Evolutionary conservation across 768 basidiomycete genomes (phyloP).

Genomic region (Mycena latifolia): DNA sequence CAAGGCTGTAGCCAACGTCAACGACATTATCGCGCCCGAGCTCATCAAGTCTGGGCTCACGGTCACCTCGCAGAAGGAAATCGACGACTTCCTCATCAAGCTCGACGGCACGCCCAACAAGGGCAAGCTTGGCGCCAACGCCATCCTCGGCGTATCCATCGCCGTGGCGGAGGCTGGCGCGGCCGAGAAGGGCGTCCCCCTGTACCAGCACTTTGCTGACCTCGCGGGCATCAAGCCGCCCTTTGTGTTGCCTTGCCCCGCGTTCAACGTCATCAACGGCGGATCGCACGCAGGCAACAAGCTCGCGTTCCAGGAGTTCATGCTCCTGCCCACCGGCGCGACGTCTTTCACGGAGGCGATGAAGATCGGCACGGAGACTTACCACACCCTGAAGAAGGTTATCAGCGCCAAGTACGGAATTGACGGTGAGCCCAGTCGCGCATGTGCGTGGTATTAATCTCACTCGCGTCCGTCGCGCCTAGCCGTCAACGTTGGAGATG

Average conservation of each 20-base stretch:
- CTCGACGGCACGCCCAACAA: conserved; percentile 98
- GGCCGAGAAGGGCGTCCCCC: conserved; percentile 93
- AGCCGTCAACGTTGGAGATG: conserved; percentile 72
- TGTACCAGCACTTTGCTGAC: conserved; percentile 96
- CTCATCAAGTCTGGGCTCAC: conserved; percentile 87
- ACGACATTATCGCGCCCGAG: conserved; percentile 89
- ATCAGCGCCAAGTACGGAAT: conserved; percentile 99
- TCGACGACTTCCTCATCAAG: conserved; percentile 98
- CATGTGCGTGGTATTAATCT: not conserved
- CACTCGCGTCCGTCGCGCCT: conserved; percentile 44
- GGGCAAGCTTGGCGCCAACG: conserved; percentile 99
- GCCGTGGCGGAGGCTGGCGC: conserved; percentile 95
- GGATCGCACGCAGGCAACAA: conserved; percentile 99
- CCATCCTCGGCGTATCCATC: conserved; percentile 98
- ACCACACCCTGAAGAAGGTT: conserved; percentile 98
- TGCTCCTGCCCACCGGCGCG: conserved; percentile 97
- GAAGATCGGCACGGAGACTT: conserved; percentile 98
- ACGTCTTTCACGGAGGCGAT: conserved; percentile 94
- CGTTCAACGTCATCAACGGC: conserved; percentile 99
- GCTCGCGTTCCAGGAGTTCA: conserved; percentile 99
- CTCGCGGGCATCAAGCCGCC: conserved; percentile 96
- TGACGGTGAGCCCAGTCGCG: conserved; percentile 82
- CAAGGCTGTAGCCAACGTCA: conserved; percentile 96
- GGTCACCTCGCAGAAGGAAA: conserved; percentile 93
- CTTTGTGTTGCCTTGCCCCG: conserved; percentile 91